A percentile compares a stretch with the other conserved stretches of the same genome.
Conservation (phyloP, 108 stramenopile genomes). For the Schizochytrium sp. region DNA sequence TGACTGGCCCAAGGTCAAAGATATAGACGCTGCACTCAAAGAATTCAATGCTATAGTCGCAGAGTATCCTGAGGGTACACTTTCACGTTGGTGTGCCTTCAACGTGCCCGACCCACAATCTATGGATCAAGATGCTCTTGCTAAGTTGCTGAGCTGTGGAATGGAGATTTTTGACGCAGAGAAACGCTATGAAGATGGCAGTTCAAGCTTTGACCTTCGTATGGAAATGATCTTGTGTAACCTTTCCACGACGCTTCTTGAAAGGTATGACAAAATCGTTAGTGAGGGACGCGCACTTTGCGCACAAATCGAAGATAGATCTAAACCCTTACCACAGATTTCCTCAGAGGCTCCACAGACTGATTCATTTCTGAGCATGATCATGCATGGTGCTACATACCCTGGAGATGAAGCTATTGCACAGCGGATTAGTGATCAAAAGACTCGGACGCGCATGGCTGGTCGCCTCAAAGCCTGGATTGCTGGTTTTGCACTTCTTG, state of each 20-base stretch:
- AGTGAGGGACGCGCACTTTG: background rate
- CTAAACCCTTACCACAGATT: conserved; percentile 4
- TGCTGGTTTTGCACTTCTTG: conserved; percentile 13
- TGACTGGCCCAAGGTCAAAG: conserved; percentile 28
- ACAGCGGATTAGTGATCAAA: background rate
- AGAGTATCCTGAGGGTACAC: background rate
- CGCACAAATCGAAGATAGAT: background rate
- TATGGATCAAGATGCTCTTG: background rate
- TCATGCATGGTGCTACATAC: conserved; percentile 45
- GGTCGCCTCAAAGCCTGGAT: conserved; percentile 25
- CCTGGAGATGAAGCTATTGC: conserved; percentile 28
- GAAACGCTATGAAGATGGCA: conserved; percentile 1
- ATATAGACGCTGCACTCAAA: conserved; percentile 10
- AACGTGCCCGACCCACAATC: background rate
- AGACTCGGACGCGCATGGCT: background rate
- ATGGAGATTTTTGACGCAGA: conserved; percentile 24
- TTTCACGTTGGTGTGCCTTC: conserved; percentile 50
- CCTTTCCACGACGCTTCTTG: background rate
- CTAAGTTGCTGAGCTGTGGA: background rate
- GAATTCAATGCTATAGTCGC: background rate
- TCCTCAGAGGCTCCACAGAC: background rate
- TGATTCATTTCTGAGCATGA: conserved; percentile 40
- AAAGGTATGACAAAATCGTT: background rate
- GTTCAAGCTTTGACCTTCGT: background rate
- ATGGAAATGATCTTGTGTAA: conserved; percentile 50